Base-by-base conservation (phyloP, 805 yeast genomes). In the Pichia thaimueangensis region DNA sequence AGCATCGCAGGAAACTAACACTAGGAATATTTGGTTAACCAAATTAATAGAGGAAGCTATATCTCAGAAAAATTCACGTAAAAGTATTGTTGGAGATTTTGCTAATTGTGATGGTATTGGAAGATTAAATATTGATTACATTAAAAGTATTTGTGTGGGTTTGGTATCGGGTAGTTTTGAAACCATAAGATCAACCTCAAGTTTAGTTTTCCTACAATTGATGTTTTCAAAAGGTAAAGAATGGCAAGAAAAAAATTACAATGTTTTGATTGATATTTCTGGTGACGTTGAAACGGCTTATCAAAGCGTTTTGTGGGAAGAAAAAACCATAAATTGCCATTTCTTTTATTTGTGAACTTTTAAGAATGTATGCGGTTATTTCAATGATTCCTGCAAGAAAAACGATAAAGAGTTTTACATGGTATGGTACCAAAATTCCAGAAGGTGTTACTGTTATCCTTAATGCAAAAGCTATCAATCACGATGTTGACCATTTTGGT, bases 41-140 rank as follows among this genome's bases (percentile, higher is more conserved):
- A 44, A 41, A 32, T 50, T 64, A n/a, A 52, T 65, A 19, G 43
- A 53, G 27, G 47, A 54, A 30, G 57, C 64, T 5, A 42, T 55
- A 13, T 35, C 37, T 12, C 45, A 50, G 43, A 43, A 51, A 32
- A 24, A 60, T 53, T 22, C 57, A 49, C 33, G 68, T 52, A 39
- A 51, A 45, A 51, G 69, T 37, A 61, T 64, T 15, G 62, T 63
- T 8, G 67, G 67, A 2, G 59, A 55, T 40, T 62, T 58, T 39
- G 58, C 64, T n/a, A 62, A 62, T 37, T 53, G 51, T 29, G 48
- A 50, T 13, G 58, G 55, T 8, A 34, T n/a, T 3, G 50, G 54
- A 4, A 43, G 57, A 32, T 35, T 53, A 9, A 35, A 50, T 23
- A 15, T 50, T 7, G 54, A 53, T 35, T 54, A 53, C 34, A 47